These are phyloP conservation scores for Pyricularia sp. DNA, from an alignment of 2,329 filamentous ascomycete genomes.

Conservation along the genomic window DNA sequence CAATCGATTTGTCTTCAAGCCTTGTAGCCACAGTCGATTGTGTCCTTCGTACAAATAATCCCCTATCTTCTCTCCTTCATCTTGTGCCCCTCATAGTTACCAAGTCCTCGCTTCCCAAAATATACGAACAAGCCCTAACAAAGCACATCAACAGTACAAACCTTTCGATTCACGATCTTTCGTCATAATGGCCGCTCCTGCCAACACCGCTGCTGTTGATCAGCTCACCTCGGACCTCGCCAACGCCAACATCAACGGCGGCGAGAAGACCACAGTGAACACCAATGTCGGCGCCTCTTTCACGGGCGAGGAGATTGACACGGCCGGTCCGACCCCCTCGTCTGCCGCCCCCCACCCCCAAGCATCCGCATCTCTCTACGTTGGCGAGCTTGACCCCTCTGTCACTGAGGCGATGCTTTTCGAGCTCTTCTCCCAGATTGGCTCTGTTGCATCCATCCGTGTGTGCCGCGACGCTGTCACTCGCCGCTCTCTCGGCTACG, in stretches of 20 bases:
- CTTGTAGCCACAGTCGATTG: not conserved
- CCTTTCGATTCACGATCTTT: conserved; percentile 1
- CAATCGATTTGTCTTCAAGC: not conserved
- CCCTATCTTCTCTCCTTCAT: not conserved
- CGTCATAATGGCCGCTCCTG: conserved; percentile 50
- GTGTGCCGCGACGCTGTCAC: conserved; percentile 99
- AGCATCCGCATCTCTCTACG: conserved; percentile 96
- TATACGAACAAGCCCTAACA: not conserved
- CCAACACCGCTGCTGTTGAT: conserved; percentile 55
- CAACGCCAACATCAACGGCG: conserved; percentile 60
- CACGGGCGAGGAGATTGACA: conserved; percentile 49
- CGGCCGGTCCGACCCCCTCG: conserved; percentile 60
- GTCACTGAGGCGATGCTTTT: conserved; percentile 99
- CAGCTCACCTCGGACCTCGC: conserved; percentile 73
- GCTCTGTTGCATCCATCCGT: conserved; percentile 96
- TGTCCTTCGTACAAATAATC: not conserved
- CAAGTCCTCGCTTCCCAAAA: not conserved
- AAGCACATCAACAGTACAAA: not conserved
- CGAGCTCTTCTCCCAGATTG: conserved; percentile 99
- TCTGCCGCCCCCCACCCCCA: conserved; percentile 71
- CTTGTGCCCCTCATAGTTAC: not conserved
- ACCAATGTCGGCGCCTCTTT: conserved; percentile 54
- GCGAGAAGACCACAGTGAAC: conserved; percentile 62
- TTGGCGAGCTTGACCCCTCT: conserved; percentile 93
- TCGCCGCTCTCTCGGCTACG: conserved; percentile 95